Base-by-base conservation (phyloP, 179 eudicot genomes). In the Carnegiea gigantea region DNA sequence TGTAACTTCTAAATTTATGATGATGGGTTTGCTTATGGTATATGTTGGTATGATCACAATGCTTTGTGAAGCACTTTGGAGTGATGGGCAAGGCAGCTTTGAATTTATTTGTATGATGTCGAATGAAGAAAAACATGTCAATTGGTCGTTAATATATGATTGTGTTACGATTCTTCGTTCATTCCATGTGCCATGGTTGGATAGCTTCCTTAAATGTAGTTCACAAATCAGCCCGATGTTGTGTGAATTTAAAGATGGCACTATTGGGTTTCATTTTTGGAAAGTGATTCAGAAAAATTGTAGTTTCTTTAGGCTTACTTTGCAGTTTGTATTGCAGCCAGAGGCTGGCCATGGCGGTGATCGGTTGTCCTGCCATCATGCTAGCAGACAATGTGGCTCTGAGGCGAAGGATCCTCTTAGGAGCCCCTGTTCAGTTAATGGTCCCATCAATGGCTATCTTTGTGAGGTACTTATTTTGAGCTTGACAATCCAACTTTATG, bases 371-470 rank as follows among this genome's bases (percentile, higher is more conserved):
- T 84, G 89, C 68, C 92, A 85, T 80, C 91, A 89, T 73, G 86
- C 68, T 59, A 79, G 87, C 83, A 84, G 88, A 83, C 87, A 82
- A 6, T 82, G 86, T 78, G 79, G 82, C 46, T 79, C 85, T 68
- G 87, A 81, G 36, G 83, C 74, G 4, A 93, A 86, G 79, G 93
- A 91, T 78, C 84, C 77, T 46, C 80, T 82, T 15, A 89, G 89
- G 77, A 92, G 93, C 83, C 93, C 94, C 13, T 89, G 85, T 73
- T 93, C 93, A 44, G 88, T 91, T 24, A 83, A 90, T 81, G 92
- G 91, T 82, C 89, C 91, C 30, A 83, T 73, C 64, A 88, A 91
- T 75, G 91, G 90, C 70, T 87, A 86, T 78, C 80, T 78, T 21
- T 81, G 85, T 72, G 92, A 92, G 97, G 98, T 95, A 84, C 48